Conservation (phyloP, 2,329 filamentous ascomycete species). For the Aspergillus jensenii region DNA sequence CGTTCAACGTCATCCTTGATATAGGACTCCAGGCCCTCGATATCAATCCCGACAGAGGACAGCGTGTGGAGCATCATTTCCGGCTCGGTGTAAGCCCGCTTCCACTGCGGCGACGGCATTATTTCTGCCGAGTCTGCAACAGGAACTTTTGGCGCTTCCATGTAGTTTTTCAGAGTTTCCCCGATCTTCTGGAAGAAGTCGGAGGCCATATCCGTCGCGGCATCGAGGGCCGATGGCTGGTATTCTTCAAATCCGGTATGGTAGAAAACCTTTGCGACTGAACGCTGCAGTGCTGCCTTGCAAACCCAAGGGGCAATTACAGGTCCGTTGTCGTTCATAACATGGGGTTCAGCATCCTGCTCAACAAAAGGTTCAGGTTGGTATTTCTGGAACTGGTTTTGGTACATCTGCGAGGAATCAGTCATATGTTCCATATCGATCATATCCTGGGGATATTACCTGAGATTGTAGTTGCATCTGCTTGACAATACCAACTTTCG, state of each 20-base stretch:
- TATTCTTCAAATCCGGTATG: constrained; percentile 96
- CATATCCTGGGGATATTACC: constrained; percentile 50
- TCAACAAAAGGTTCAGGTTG: constrained; percentile 87
- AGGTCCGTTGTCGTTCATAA: constrained; percentile 83
- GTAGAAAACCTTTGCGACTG: constrained; percentile 92
- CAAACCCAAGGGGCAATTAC: constrained; percentile 82
- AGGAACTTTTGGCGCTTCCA: constrained; percentile 75
- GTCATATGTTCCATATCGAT: not conserved
- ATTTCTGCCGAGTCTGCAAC: constrained; percentile 47
- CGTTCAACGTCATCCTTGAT: constrained; percentile 93
- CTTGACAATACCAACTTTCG: constrained; percentile 96
- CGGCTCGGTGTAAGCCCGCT: constrained; percentile 74
- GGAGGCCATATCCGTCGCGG: constrained; percentile 82
- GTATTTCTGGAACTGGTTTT: constrained; percentile 97
- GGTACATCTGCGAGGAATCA: constrained; percentile 69
- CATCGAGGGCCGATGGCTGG: constrained; percentile 89
- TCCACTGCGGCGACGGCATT: constrained; percentile 47
- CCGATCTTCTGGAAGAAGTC: constrained; percentile 88
- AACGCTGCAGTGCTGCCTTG: constrained; percentile 80
- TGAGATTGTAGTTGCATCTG: constrained; percentile 99
- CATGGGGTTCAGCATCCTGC: constrained; percentile 81
- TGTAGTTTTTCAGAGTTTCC: constrained; percentile 76
- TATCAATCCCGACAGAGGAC: constrained; percentile 76
- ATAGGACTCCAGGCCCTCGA: constrained; percentile 80
- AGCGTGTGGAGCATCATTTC: constrained; percentile 86